Percentiles rank a stretch among this genome's conserved stretches.
Conservation (phyloP, 2,329 filamentous ascomycete species). For the Colletotrichum karsti region DNA sequence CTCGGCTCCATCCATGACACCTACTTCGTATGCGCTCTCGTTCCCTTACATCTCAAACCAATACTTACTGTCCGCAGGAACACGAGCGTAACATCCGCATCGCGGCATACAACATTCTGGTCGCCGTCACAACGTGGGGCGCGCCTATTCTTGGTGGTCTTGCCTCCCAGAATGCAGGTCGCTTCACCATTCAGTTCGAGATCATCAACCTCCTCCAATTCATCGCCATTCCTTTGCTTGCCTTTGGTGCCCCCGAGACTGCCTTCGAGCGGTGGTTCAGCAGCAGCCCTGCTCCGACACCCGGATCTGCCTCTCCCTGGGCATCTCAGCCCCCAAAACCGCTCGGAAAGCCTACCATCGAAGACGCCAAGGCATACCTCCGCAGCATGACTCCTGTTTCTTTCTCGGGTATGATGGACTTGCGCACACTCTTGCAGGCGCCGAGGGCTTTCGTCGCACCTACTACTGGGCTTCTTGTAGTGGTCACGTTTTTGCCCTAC, state of each 20-base stretch:
- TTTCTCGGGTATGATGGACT: conserved; percentile 42
- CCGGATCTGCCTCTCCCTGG: conserved; percentile 26
- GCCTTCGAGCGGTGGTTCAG: conserved; percentile 53
- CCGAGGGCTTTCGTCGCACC: conserved; percentile 59
- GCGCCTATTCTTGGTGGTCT: conserved; percentile 62
- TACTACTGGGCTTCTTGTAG: conserved; percentile 55
- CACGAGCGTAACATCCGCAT: conserved; percentile 59
- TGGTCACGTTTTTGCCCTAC: conserved; percentile 54
- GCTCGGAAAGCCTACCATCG: conserved; percentile 38
- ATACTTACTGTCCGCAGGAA: conserved; percentile 48
- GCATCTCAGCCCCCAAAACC: not conserved
- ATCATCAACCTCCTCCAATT: conserved; percentile 59
- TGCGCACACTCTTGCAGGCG: conserved; percentile 49
- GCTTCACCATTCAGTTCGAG: conserved; percentile 58
- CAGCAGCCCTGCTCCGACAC: conserved; percentile 18
- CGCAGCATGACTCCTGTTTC: conserved; percentile 47
- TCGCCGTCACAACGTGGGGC: conserved; percentile 59
- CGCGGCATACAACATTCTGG: conserved; percentile 53
- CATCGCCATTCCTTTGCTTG: conserved; percentile 54
- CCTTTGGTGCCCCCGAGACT: conserved; percentile 61
- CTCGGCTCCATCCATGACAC: conserved; percentile 63
- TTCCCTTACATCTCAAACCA: not conserved
- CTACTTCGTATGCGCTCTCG: conserved; percentile 57
- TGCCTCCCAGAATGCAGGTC: conserved; percentile 47
- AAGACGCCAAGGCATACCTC: conserved; percentile 46